A percentile compares a stretch with the other conserved stretches of the same genome.
Evolutionary conservation across 1,284 basidiomycete species (phyloP).

Genomic region (Ganoderma boninense): DNA sequence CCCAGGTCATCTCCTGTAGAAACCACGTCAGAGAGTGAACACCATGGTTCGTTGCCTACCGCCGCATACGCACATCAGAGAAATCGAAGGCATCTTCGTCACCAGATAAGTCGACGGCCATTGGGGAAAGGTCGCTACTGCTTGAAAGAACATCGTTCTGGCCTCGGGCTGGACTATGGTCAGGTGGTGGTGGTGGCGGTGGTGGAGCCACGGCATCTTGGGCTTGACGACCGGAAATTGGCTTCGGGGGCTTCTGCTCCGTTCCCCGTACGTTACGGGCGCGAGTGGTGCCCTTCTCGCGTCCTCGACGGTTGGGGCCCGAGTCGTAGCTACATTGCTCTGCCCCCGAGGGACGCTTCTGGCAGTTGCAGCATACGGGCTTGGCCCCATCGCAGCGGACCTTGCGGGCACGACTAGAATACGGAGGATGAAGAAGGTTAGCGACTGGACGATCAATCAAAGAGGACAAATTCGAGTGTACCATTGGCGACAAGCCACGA

Average conservation of each 20-base stretch:
- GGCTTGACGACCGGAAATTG: conserved; percentile 5
- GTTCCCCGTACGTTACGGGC: conserved; percentile 49
- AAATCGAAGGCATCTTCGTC: conserved; percentile 2
- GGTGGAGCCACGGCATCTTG: background rate
- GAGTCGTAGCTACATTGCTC: conserved; percentile 60
- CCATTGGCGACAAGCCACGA: conserved; percentile 32
- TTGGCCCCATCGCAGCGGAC: conserved; percentile 82
- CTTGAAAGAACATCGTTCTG: background rate
- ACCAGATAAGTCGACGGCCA: background rate
- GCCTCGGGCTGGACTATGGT: background rate
- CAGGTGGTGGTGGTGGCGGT: background rate
- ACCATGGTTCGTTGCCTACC: background rate
- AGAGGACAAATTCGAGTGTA: conserved; percentile 29
- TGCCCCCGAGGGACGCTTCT: conserved; percentile 50
- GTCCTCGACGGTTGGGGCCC: conserved; percentile 75
- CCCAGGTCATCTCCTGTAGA: conserved; percentile 18
- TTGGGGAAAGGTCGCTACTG: background rate
- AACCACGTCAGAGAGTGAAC: background rate
- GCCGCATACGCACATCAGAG: conserved; percentile 13
- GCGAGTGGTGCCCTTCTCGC: conserved; percentile 71
- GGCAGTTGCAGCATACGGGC: conserved; percentile 75
- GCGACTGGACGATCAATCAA: background rate
- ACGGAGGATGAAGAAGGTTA: background rate
- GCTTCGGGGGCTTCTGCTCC: conserved; percentile 8
- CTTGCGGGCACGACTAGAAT: conserved; percentile 70